These are phyloP conservation scores for Pyrrhoderma noxium DNA, from an alignment of 1,284 basidiomycete genomes.

Conservation along the genomic window DNA sequence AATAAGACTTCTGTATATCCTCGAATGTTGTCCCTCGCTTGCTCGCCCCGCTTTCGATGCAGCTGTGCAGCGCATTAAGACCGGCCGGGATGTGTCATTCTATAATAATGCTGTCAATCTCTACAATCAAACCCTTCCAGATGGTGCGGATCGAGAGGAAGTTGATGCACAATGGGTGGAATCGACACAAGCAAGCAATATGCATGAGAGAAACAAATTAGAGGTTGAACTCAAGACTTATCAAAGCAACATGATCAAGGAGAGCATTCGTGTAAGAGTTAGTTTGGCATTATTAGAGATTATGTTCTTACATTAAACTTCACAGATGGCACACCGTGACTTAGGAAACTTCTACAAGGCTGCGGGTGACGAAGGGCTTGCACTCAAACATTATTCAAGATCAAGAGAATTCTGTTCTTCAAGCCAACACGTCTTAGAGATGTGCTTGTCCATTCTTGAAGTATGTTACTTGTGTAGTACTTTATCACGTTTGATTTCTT, in stretches of 20 bases:
- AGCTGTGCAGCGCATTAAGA: constrained; percentile 53
- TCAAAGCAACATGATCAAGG: constrained; percentile 88
- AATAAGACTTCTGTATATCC: constrained; percentile 62
- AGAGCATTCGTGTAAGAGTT: constrained; percentile 74
- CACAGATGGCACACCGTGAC: constrained; percentile 83
- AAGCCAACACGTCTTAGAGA: constrained; percentile 78
- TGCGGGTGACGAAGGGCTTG: constrained; percentile 58
- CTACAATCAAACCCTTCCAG: constrained; percentile 51
- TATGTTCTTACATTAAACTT: constrained; percentile 3
- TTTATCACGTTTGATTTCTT: not conserved
- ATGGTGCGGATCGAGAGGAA: constrained; percentile 30
- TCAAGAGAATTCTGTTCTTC: constrained; percentile 83
- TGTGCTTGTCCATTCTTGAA: constrained; percentile 76
- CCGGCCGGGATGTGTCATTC: constrained; percentile 52
- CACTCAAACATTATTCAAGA: constrained; percentile 76
- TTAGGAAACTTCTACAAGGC: constrained; percentile 69
- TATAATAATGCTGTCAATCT: constrained; percentile 47
- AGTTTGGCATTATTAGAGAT: not conserved
- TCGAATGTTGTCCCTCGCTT: constrained; percentile 53
- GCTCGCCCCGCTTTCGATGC: constrained; percentile 61
- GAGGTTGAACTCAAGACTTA: constrained; percentile 89
- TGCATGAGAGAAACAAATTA: constrained; percentile 61
- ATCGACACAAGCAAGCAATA: constrained; percentile 50
- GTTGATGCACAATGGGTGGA: constrained; percentile 62
- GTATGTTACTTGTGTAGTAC: constrained; percentile 30